Evolutionary conservation across 1,284 basidiomycete genomes (phyloP).

Genomic region (Peniophora sp.): DNA sequence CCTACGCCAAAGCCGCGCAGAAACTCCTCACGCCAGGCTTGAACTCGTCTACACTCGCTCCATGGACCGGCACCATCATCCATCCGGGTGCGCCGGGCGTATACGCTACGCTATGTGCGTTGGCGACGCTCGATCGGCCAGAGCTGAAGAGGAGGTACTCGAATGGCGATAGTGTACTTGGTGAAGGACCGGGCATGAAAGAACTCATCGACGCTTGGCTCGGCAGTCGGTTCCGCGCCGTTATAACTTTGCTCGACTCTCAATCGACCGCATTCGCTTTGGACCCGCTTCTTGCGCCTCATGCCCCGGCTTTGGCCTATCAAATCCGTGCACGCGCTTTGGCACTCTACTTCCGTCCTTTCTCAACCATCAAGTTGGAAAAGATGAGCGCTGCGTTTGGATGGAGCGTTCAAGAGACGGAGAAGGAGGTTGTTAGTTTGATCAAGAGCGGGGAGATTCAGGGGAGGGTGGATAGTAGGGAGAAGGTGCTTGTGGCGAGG

Average conservation of each 20-base stretch:
- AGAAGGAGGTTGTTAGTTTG: constrained; percentile 61
- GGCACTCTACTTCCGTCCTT: constrained; percentile 82
- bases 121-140: constrained; percentile 65
- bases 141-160: constrained; percentile 37
- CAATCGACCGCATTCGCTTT: constrained; percentile 71
- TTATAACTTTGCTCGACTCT: constrained; percentile 63
- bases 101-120: constrained; percentile 73
- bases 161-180: constrained; percentile 55
- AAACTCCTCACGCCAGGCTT: constrained; percentile 59
- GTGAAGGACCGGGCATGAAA: constrained; percentile 62
- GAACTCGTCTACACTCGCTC: constrained; percentile 51
- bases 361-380: constrained; percentile 70
- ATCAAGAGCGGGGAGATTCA: constrained; percentile 72
- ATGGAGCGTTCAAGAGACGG: constrained; percentile 62
- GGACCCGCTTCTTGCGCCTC: constrained; percentile 67
- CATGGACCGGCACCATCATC: constrained; percentile 74
- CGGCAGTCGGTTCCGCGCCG: constrained; percentile 73
- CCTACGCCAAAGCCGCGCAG: constrained; percentile 71
- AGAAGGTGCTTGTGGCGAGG: constrained; percentile 74
- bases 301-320: constrained; percentile 52
- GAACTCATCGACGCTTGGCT: constrained; percentile 81
- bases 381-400: constrained; percentile 81
- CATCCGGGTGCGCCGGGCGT: constrained; percentile 76
- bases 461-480: constrained; percentile 73
- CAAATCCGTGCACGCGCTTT: constrained; percentile 66